phyloP scores from a whole-genome alignment of 1,284 basidiomycete species.

The Cystobasidium pallidum region DNA sequence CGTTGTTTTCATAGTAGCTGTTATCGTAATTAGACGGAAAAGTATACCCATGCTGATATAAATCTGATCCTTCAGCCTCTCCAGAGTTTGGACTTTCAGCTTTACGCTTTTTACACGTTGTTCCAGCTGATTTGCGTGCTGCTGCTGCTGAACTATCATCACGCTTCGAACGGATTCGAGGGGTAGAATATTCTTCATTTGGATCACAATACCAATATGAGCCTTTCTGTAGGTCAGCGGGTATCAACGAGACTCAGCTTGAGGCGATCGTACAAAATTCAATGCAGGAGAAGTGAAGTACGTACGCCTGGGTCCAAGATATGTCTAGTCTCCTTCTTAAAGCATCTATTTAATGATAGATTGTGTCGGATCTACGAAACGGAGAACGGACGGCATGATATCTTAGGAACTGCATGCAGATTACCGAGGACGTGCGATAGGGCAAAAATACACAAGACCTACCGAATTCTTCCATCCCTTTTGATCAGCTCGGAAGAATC shows the following conservation, averaged over 20 bases:
- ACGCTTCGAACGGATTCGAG: slow-evolving; percentile 23
- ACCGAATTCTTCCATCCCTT: slow-evolving; percentile 57
- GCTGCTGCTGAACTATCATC: neutral
- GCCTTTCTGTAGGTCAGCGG: slow-evolving; percentile 65
- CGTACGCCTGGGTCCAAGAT: slow-evolving; percentile 54
- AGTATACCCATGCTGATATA: neutral
- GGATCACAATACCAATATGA: slow-evolving; percentile 71
- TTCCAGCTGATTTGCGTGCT: neutral
- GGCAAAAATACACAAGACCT: neutral
- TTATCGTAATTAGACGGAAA: neutral
- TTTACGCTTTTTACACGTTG: slow-evolving; percentile 26
- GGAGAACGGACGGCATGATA: too few species aligned
- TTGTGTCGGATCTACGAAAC: slow-evolving; percentile 72
- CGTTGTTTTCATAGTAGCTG: neutral
- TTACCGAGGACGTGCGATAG: too few species aligned
- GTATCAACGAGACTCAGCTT: too few species aligned
- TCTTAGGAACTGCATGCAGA: too few species aligned
- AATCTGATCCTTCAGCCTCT: slow-evolving; percentile 6
- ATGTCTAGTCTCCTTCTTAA: slow-evolving; percentile 67
- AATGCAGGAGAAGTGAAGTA: neutral
- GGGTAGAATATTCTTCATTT: slow-evolving; percentile 53
- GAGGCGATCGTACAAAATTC: neutral
- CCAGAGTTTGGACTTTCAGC: neutral
- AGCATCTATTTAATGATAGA: slow-evolving; percentile 80
- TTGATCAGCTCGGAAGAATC: slow-evolving; percentile 54